Conservation (phyloP, 257 asterid species). For the Solanum virginianum region DNA sequence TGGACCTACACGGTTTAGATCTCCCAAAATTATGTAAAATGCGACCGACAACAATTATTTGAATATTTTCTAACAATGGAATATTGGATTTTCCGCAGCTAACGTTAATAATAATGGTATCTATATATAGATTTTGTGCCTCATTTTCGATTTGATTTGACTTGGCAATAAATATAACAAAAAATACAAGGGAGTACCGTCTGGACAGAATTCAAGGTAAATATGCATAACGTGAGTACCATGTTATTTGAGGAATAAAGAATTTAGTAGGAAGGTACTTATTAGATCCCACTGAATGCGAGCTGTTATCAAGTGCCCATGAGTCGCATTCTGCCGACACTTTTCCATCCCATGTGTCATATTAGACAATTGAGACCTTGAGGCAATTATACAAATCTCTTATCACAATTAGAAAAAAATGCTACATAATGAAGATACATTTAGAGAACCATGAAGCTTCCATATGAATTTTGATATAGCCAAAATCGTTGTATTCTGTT, state of each 20-base stretch:
- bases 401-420: background rate
- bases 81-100: background rate
- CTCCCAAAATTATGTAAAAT: background rate
- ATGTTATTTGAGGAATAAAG: background rate
- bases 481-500: background rate
- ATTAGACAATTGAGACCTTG: no score
- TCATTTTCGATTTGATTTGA: no score
- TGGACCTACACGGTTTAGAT: background rate
- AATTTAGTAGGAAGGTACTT: background rate
- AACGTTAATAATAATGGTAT: background rate
- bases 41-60: background rate
- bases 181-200: background rate
- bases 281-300: background rate
- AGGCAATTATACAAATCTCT: no score
- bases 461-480: background rate
- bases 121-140: background rate
- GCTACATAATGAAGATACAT: background rate
- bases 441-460: background rate
- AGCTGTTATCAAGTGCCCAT: background rate
- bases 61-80: background rate
- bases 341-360: background rate
- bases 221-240: background rate
- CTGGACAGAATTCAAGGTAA: background rate
- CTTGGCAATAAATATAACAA: no score
- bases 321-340: background rate